phyloP scores from a whole-genome alignment of 306 rosid species.

The Begonia fuchsioides region DNA sequence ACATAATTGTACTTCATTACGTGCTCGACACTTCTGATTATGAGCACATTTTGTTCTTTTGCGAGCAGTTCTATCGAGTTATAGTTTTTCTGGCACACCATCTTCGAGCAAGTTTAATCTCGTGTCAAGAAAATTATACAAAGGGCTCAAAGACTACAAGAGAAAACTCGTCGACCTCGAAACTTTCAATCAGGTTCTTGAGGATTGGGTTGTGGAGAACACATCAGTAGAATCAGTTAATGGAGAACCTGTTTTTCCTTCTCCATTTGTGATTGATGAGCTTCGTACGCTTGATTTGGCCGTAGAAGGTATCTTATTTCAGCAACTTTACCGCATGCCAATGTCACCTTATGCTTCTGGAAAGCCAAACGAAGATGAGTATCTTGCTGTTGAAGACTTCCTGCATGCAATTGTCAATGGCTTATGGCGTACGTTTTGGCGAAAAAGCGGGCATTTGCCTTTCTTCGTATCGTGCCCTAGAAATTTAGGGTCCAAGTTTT shows the following conservation, averaged over 20 bases:
- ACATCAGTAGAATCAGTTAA: constrained; percentile 28
- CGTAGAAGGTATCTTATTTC: constrained; percentile 68
- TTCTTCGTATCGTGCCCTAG: constrained; percentile 71
- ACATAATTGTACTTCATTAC: too few species aligned
- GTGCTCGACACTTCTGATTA: too few species aligned
- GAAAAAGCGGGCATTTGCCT: constrained; percentile 82
- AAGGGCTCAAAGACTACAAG: constrained; percentile 59
- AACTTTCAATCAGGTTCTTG: constrained; percentile 41
- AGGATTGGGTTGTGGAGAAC: constrained; percentile 69
- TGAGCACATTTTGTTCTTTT: constrained; percentile 2
- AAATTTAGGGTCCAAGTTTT: constrained; percentile 64
- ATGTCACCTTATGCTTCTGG: constrained; percentile 20
- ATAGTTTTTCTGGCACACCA: constrained; percentile 35
- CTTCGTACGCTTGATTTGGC: constrained; percentile 77
- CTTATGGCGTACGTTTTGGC: constrained; percentile 97
- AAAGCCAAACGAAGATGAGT: constrained; percentile 42
- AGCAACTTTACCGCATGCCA: constrained; percentile 83
- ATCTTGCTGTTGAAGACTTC: constrained; percentile 86
- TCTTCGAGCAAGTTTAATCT: constrained; percentile 39
- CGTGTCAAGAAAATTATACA: constrained; percentile 50
- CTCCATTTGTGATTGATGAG: constrained; percentile 60
- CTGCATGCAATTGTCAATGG: constrained; percentile 86
- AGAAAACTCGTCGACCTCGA: constrained; percentile 57
- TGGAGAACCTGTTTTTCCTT: constrained; percentile 30
- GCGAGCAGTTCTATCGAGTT: constrained; percentile 47